These are phyloP conservation scores for Eimeria sp. DNA, from an alignment of 169 alveolate species.

Conservation along the genomic window DNA sequence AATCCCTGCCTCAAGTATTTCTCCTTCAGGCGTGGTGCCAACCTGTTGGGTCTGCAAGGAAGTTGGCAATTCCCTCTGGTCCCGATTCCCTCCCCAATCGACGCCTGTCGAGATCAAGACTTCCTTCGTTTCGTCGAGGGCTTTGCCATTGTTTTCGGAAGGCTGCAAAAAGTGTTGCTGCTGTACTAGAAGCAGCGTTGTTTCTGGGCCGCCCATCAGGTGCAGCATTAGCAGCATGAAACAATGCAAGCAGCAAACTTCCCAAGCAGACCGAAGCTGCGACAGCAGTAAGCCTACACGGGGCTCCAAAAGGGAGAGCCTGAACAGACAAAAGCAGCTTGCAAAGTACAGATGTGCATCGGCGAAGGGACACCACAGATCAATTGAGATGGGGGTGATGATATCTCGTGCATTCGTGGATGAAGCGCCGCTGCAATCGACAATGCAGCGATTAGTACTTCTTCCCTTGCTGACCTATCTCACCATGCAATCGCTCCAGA, in stretches of 20 bases:
- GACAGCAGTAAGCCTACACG: constrained; percentile 62
- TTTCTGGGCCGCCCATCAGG: constrained; percentile 69
- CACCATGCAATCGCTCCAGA: constrained; percentile 63
- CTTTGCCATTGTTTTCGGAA: not conserved
- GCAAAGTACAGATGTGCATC: not conserved
- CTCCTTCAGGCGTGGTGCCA: not conserved
- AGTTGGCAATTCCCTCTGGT: not conserved
- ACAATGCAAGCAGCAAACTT: constrained; percentile 62
- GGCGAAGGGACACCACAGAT: not conserved
- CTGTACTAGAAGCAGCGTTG: constrained; percentile 34
- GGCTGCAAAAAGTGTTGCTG: constrained; percentile 33
- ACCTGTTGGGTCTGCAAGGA: not conserved
- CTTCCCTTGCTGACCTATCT: not conserved
- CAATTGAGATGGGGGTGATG: not conserved
- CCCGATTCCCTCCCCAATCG: not conserved
- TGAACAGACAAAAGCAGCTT: not conserved
- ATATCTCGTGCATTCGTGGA: not conserved
- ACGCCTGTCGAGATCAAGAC: not conserved
- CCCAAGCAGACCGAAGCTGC: constrained; percentile 69
- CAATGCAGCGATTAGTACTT: not conserved
- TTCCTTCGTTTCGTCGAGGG: not conserved
- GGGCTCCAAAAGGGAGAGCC: constrained; percentile 76
- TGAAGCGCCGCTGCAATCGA: too few species aligned
- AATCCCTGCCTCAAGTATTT: not conserved
- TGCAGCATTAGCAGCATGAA: constrained; percentile 76